These are phyloP conservation scores for Metrosideros polymorpha DNA, from an alignment of 441 rosid genomes.

Conservation along the genomic window DNA sequence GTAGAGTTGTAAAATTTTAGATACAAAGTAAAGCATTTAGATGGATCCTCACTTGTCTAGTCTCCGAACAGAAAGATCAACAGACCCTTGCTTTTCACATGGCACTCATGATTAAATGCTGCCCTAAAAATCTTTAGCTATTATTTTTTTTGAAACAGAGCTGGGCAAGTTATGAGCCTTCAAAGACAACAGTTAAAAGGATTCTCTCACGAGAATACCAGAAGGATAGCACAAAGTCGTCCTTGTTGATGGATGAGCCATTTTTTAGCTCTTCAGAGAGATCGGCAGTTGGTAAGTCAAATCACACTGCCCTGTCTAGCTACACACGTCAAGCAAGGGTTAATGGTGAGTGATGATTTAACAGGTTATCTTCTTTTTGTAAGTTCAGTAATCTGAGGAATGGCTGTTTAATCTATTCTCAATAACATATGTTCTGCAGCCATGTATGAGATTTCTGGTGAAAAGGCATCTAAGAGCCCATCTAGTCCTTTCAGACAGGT, in stretches of 20 bases:
- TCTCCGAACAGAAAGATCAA: not conserved
- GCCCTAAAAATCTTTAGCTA: not conserved
- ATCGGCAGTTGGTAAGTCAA: slow-evolving; percentile 19
- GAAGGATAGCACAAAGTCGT: slow-evolving; percentile 33
- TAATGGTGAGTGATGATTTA: slow-evolving; percentile 37
- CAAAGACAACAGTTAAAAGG: slow-evolving; percentile 91
- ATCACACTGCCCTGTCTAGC: slow-evolving; percentile 30
- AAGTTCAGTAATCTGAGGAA: not conserved
- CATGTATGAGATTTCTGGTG: slow-evolving; percentile 17
- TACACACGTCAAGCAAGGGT: slow-evolving; percentile 20
- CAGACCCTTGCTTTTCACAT: not conserved
- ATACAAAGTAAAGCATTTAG: not conserved
- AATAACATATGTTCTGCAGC: slow-evolving; percentile 23
- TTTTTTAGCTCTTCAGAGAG: slow-evolving; percentile 20
- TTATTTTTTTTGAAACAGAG: slow-evolving; percentile 32
- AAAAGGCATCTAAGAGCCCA: slow-evolving; percentile 29
- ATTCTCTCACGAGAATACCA: slow-evolving; percentile 55
- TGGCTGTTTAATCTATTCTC: not conserved
- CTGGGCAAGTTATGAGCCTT: slow-evolving; percentile 83
- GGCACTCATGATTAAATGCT: not conserved
- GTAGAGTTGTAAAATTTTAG: not conserved
- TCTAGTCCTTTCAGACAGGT: slow-evolving; percentile 27
- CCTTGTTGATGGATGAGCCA: slow-evolving; percentile 25
- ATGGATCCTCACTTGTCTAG: not conserved
- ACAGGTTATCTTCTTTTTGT: not conserved